Base-by-base conservation (phyloP, 805 yeast species). In the Sugiyamaella boreocaroliniensis region DNA sequence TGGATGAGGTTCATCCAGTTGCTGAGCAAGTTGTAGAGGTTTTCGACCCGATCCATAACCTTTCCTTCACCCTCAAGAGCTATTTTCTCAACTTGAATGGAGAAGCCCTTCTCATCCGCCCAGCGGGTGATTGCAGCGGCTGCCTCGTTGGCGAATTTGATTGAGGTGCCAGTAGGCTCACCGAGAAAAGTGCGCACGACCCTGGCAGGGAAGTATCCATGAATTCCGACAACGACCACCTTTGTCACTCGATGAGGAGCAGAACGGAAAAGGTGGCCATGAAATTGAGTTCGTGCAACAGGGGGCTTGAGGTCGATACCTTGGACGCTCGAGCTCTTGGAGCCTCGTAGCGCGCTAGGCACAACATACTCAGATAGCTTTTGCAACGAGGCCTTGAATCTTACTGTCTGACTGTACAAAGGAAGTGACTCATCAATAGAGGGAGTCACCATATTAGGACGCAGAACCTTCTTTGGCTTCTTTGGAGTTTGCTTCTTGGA, bases 21-120 rank as follows among this genome's bases (percentile, higher is more conserved):
- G 58, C 75, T 73, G 67, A 92, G 73, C 44, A 88, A 78, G 32
- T 81, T 80, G 56, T 82, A 85, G 60, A 92, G 88, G 61, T 81
- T 86, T 41, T 83, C 84, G 7, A 92, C 96, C 32, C 99, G 76
- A 61, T 87, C 89, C 58, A 86, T 79, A 6, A 93, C 84, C 63
- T 84, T 86, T 1, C 98, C 99, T 63, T 93, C 98, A 57, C 86
- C 90, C 62, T 92, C 98, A 40, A 92, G 74, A 0, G 98, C 97
- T 53, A 92, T 87, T 62, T 89, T 89, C 63, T 89, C 95, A n/a
- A 92, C 79, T 34, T 78, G 76, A 11, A 82, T 66, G 1, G 71
- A 66, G 46, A 70, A 54, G 22, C 72, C 66, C 47, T 72, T 62
- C 41, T 62, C 64, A 32, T 71, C 58, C 48, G 83, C 86, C 83